Evolutionary conservation across 139 green algal species (phyloP), one percentile per base, ranked within the genome.

Genomic region (Tetradesmus lagerheimii): DNA sequence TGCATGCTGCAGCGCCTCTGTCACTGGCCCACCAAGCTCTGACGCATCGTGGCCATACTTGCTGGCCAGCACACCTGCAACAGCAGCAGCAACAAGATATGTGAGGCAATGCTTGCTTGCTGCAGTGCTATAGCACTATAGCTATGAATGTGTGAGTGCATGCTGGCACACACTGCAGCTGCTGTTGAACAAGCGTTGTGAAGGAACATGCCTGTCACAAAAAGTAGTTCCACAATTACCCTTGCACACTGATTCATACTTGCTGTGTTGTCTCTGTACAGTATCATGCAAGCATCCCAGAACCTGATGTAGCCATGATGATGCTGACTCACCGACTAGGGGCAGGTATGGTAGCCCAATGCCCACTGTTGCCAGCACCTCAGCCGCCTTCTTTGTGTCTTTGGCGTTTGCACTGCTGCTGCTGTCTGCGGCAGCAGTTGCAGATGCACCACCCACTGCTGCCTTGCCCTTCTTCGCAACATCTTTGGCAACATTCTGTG

Each of bases 21-120:
- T 91, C 50, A 91, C 87, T 27, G 77, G 77, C 4, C 87, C 87
- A 5, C 87, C 87, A 29, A 91, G 78, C 62, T 91, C 87, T 37
- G 18, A 45, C 14, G 57, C 78, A 41, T 81, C 57, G 35, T 91
- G 87, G n/a, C 87, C 87, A n/a, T 91, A 91, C 53, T 84, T 84
- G 37, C 29, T 67, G 16, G 77, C 62, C 27, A 91, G 62, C 53
- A 64, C 78, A 41, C 80, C 80, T 45, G 38, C 45, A 71, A 23
- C 57, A 82, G 39, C 38, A 57, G 34, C 16, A n/a, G 57, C 57
- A 71, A 20, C 8, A 11, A 62, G 47, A 23, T 1, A 62, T 62
- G 12, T 23, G 43, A 8, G 43, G 8, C 43, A 8, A 8, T 50
- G 43, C 5, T 4, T 8, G 8, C 43, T 50, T 50, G 43, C 8